Evolutionary conservation across 495 filamentous ascomycete species (phyloP), one percentile per base, ranked within the genome.

Genomic region (Penicillium dipodomyicola): DNA sequence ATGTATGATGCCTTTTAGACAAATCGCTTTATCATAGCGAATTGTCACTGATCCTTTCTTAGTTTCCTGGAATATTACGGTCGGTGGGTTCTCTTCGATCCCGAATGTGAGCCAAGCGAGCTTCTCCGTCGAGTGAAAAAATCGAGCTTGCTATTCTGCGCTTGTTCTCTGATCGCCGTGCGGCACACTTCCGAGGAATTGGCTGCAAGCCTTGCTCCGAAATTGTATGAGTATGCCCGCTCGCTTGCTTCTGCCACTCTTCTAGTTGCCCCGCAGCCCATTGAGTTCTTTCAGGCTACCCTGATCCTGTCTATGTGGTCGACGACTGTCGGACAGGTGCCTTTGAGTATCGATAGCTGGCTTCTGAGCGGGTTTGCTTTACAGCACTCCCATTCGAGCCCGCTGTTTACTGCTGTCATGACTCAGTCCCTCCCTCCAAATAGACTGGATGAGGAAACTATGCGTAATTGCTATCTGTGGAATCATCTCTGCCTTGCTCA

Each of bases 321-420:
- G 11, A 80, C 75, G 6, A 80, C 77, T 3, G 75, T 80, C 2
- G 75, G 72, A 1, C 73, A 78, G 53, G 68, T 76, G 14, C 75
- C 74, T 0, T 61, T 80, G 49, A 74, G 77, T 35, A 72, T 78
- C 22, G 77, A 78, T 57, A 79, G 73, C 47, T 77, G 75, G 76
- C 66, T 79, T 17, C 58, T 79, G 2, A 77, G 70, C 54, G 75
- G 76, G 7, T 77, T 75, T 62, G 75, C 74, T 3, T 55, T 79
- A 7, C 76, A 79, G 48, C 76, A 79, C 52, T 63, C 57, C 29
- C 63, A 71, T 25, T 69, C 72, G 0, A 77, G 72, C 50, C 66
- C 71, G 7, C 29, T 76, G 5, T 79, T 79, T 49, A 54, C 52
- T 10, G 42, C 54, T 8, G 56, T 68, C 20, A 63, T 54, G 0